Base-by-base conservation (phyloP, 768 basidiomycete species). In the Chiua virens region DNA sequence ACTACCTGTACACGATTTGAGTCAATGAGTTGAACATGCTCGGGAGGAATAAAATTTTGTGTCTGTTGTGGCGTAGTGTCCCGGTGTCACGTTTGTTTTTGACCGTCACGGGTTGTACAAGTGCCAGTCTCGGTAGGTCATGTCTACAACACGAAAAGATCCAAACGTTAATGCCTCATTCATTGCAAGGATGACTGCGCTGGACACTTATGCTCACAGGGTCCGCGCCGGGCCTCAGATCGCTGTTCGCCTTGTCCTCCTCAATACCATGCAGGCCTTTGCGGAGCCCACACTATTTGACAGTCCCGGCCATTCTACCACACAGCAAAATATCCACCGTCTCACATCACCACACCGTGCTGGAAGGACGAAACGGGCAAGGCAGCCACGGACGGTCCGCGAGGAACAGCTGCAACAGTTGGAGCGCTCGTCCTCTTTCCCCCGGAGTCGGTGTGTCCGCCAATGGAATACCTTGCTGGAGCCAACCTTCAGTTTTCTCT, bases 131-230 rank as follows among this genome's bases (percentile, higher is more conserved):
- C 77, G 77, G 77, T 79, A 60, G 36, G 76, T 68, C 36, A 35
- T 39, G 45, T 47, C 28, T 10, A 15, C 49, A 20, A 41, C 11
- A 28, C 32, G 34, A 42, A 47, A 32, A 32, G 5, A n/a, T n/a
- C 48, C 23, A 25, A 10, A 14, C 8, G 28, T n/a, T n/a, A n/a
- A n/a, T n/a, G n/a, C n/a, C 55, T 66, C 45, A 59, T n/a, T 21
- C 41, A 28, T 36, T 49, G 34, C 27, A 62, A 88, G 86, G 79
- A 88, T 89, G 87, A 85, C 78, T 85, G 81, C 75, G 76, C 59
- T 62, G 73, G 56, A 61, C 55, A 83, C 87, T 83, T 79, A 91
- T 90, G 88, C 80, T 88, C 73, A 82, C 82, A 83, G 86, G 81
- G 82, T 86, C 85, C 80, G 83, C 80, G 77, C 79, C 78, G 80